Evolutionary conservation across 805 yeast species (phyloP), one percentile per base, ranked within the genome.

Genomic region (Sugiyamaella qingdaonensis): DNA sequence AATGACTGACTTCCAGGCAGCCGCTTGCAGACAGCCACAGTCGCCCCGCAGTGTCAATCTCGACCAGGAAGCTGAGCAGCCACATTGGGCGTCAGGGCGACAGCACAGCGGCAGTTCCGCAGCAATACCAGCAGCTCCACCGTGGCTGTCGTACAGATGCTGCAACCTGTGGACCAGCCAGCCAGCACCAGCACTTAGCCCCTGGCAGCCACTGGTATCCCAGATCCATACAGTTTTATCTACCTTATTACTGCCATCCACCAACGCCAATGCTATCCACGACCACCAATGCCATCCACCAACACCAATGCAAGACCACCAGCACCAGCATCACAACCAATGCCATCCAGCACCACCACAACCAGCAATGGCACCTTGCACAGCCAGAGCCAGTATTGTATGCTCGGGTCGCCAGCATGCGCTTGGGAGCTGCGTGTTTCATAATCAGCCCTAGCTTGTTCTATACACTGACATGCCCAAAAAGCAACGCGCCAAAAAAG

Each of bases 51-150:
- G 16, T 13, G n/a, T 14, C n/a, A 14, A n/a, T 34, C 37, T 34
- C 37, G 16, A 34, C 37, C 37, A n/a, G 37, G 37, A 34, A 34
- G 37, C 37, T 34, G 37, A 34, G 37, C 37, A 34, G 37, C 37
- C 37, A n/a, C 16, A 34, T 34, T 34, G 37, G 37, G 37, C 37
- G 16, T 34, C 35, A 32, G 16, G 10, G 16, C 16, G 37, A 4
- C 37, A 4, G 16, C 16, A 14, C 37, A n/a, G 37, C 16, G 8
- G 16, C 37, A 32, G 16, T n/a, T 34, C 37, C 37, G 16, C 16
- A 14, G 16, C 37, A 34, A 9, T 4, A 34, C 3, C n/a, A 34
- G 16, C n/a, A 34, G 5, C 16, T 4, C n/a, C 16, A 13, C 37
- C n/a, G n/a, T n/a, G n/a, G 4, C 37, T 14, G 37, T 14, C 16